Conservation (phyloP, 2,329 filamentous ascomycete species). For the Scedosporium minutisporum region DNA sequence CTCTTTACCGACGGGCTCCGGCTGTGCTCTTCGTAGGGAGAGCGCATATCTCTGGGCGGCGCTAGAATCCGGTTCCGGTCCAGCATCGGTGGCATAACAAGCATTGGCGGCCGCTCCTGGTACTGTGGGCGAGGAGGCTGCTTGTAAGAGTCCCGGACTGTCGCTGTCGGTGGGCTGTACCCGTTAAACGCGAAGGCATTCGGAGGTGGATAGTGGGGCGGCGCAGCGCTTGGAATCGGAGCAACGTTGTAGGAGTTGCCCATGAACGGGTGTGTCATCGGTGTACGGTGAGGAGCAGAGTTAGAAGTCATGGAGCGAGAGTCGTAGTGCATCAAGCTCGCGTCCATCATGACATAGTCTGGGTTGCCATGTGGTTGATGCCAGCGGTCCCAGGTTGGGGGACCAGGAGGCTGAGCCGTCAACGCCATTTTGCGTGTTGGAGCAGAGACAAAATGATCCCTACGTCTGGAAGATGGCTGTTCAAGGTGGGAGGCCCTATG, state of each 20-base stretch:
- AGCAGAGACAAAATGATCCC: background rate
- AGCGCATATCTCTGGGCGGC: conserved; percentile 17
- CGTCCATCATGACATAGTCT: conserved; percentile 40
- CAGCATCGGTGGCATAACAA: conserved; percentile 8
- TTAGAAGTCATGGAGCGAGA: conserved; percentile 25
- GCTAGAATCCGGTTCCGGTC: conserved; percentile 8
- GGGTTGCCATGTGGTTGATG: conserved; percentile 30
- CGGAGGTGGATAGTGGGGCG: conserved; percentile 31
- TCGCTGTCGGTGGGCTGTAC: conserved; percentile 27
- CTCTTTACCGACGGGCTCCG: conserved; percentile 22
- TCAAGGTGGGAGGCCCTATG: background rate
- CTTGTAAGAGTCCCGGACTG: conserved; percentile 24
- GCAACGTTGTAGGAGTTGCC: conserved; percentile 32
- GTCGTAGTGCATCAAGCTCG: conserved; percentile 39
- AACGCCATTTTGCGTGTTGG: conserved; percentile 31
- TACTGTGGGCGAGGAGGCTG: conserved; percentile 15
- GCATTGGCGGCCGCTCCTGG: conserved; percentile 18
- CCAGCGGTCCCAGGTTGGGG: conserved; percentile 46
- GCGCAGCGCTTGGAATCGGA: conserved; percentile 30
- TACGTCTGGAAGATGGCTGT: background rate
- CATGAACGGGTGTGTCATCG: conserved; percentile 34
- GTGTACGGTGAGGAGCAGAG: conserved; percentile 29
- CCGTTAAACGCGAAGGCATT: conserved; percentile 33
- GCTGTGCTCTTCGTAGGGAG: conserved; percentile 22
- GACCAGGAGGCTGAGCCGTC: conserved; percentile 32